Evolutionary conservation across 2,329 filamentous ascomycete genomes (phyloP).

Genomic region (Cucurbitaria berberidis): DNA sequence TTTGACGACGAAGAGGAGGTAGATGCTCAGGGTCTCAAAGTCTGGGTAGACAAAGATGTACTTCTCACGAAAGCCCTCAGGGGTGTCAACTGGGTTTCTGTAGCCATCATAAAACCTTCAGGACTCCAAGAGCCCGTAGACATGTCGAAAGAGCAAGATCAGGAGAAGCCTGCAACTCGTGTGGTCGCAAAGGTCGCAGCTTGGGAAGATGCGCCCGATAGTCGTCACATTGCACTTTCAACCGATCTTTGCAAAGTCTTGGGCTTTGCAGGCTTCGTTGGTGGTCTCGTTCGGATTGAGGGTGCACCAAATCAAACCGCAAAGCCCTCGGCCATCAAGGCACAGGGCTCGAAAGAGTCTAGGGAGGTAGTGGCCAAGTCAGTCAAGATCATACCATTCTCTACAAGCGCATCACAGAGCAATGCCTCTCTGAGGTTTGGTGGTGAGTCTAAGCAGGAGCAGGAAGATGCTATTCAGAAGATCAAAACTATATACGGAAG

Average conservation of each 20-base stretch:
- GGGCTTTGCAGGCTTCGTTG: constrained; percentile 74
- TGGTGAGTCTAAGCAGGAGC: constrained; percentile 82
- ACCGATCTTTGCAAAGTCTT: constrained; percentile 76
- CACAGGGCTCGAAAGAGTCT: constrained; percentile 41
- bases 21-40: constrained; percentile 64
- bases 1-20: constrained; percentile 70
- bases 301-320: constrained; percentile 76
- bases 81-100: constrained; percentile 76
- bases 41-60: constrained; percentile 86
- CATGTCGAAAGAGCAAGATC: constrained; percentile 70
- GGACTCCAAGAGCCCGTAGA: constrained; percentile 75
- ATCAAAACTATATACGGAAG: constrained; percentile 75
- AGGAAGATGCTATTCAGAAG: constrained; percentile 75
- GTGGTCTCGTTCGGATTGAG: constrained; percentile 86
- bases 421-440: constrained; percentile 80
- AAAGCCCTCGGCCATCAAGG: constrained; percentile 60
- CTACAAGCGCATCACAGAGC: constrained; percentile 60
- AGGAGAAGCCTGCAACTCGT: constrained; percentile 65
- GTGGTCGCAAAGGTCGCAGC: constrained; percentile 75
- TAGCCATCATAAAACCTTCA: constrained; percentile 86
- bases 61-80: constrained; percentile 74
- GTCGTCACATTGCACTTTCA: constrained; percentile 80
- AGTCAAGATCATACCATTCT: constrained; percentile 83
- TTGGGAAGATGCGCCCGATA: constrained; percentile 89
- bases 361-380: constrained; percentile 63